Evolutionary conservation across 2,329 filamentous ascomycete species (phyloP), one percentile per base, ranked within the genome.

Genomic region (Alternaria sp.): DNA sequence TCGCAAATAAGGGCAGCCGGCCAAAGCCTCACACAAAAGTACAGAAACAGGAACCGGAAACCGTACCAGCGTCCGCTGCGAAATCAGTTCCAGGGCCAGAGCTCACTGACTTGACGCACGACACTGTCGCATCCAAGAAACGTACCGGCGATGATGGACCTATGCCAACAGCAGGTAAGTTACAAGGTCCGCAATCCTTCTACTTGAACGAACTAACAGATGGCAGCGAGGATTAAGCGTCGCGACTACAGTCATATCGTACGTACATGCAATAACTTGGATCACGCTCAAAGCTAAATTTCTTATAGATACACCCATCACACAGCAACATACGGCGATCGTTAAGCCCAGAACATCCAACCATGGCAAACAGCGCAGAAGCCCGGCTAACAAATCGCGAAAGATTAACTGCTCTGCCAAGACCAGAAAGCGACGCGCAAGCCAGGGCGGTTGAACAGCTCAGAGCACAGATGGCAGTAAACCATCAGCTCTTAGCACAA

Each of bases 111-210:
- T 4, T 9, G 0, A 2, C 26, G 7, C 7, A 17, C 30, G 26
- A 4, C 11, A 17, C 17, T 51, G 0, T 11, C 8, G 17, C 26
- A 51, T 32, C 4, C 0, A 4, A 7, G 5, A 51, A 51, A 32
- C 26, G 26, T 7, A 19, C 10, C 13, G 3, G 47, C n/a, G 26
- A 21, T 4, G 47, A 51, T 30, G 5, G 1, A 9, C 7, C 7
- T 8, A 12, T 4, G 1, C 11, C 12, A 19, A 2, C 47, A 3
- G 26, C 17, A 51, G 17, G 47, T 32, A 15, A 32, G 47, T 13
- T n/a, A 51, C 17, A 0, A 32, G 0, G 17, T 4, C 2, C 3
- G 3, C 0, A 4, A 0, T 19, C 9, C 12, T 7, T 17, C 3
- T 17, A 40, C 4, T 0, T 40, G 15, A 5, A 2, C 2, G 1